These are phyloP conservation scores for Zoysia pacifica DNA, from an alignment of 176 grass and related monocot species.

Conservation along the genomic window DNA sequence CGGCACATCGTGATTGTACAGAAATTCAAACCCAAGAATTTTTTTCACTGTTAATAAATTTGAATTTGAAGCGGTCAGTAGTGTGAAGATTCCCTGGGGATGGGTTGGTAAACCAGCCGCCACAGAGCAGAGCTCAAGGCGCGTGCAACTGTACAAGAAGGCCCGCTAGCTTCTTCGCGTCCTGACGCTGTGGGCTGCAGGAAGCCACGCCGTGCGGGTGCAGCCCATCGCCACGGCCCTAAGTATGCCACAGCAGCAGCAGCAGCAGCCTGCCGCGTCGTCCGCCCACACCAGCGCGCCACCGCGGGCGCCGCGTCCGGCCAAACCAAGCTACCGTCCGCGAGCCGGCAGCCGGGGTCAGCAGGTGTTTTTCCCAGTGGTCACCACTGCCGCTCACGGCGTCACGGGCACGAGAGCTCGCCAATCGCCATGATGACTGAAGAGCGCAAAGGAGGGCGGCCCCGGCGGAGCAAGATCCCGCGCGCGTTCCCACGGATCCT, in stretches of 20 bases:
- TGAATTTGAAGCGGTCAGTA: too few species aligned
- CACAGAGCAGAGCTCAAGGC: too few species aligned
- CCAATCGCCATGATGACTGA: background rate
- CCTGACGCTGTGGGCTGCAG: background rate
- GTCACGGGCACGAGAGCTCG: background rate
- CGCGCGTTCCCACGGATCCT: background rate
- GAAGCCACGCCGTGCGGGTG: background rate
- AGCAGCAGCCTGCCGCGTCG: too few species aligned
- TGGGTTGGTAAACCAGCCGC: too few species aligned
- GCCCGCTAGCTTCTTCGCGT: background rate
- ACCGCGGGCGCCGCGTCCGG: background rate
- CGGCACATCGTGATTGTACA: too few species aligned
- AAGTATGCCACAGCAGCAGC: too few species aligned
- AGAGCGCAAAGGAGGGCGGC: background rate
- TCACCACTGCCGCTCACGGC: background rate
- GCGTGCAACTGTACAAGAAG: too few species aligned
- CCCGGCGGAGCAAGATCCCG: background rate
- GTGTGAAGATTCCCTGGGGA: too few species aligned
- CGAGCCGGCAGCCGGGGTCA: background rate
- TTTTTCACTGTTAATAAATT: too few species aligned
- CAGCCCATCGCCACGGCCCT: too few species aligned
- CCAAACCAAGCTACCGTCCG: background rate
- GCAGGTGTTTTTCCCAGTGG: slow-evolving; percentile 7
- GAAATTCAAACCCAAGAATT: too few species aligned
- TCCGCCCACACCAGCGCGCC: background rate